Percentiles rank a stretch among this genome's conserved stretches.
Conservation (phyloP, 2,329 filamentous ascomycete genomes). For the Verruconis gallopava region DNA sequence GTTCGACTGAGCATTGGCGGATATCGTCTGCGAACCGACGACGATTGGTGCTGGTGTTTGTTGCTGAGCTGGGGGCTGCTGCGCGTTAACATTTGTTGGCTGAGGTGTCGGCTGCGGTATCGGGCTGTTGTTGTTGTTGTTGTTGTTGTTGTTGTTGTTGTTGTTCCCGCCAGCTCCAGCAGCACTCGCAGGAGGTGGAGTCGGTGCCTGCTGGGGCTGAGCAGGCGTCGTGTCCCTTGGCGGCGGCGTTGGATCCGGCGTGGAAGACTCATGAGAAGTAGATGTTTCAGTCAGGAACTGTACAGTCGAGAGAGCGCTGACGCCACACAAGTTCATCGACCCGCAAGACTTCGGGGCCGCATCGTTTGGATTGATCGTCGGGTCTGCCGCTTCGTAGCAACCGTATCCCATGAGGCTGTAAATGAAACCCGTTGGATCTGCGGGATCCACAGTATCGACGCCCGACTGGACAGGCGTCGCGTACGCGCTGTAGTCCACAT, state of each 20-base stretch:
- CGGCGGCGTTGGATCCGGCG: not conserved
- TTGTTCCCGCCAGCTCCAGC: no score
- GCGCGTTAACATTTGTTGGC: not conserved
- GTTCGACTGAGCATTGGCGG: not conserved
- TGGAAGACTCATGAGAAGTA: not conserved
- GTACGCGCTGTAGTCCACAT: constrained; percentile 2
- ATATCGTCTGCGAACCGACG: not conserved
- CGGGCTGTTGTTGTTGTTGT: not conserved
- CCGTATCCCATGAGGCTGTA: constrained; percentile 1
- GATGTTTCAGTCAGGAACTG: not conserved
- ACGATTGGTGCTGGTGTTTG: not conserved
- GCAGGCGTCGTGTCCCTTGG: not conserved
- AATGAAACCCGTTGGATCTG: not conserved
- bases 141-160: not conserved
- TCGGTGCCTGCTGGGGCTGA: no score
- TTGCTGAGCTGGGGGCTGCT: not conserved
- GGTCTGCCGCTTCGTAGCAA: not conserved
- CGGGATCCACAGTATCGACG: not conserved
- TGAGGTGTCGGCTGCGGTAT: not conserved
- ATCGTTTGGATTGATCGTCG: constrained; percentile 7
- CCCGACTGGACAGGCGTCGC: constrained; percentile 1
- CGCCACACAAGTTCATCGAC: not conserved
- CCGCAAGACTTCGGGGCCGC: not conserved
- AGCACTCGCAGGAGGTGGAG: not conserved
- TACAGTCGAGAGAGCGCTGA: not conserved